A percentile compares a stretch with the other conserved stretches of the same genome.
Evolutionary conservation across 306 rosid genomes (phyloP).

Genomic region (Arachis hypogaea): DNA sequence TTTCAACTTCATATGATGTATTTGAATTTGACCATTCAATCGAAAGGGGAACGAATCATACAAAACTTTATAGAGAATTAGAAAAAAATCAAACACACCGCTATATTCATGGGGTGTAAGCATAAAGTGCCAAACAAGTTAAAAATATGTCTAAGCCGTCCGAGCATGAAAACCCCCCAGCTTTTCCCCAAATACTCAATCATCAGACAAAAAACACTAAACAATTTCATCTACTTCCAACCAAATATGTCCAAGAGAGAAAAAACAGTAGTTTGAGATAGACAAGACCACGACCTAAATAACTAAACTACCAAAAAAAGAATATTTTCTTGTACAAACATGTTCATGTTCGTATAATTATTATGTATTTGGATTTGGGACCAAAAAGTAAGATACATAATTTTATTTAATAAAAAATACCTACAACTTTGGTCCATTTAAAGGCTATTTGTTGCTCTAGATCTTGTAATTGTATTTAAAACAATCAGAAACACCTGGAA

Average conservation of each 20-base stretch:
- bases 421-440: not conserved
- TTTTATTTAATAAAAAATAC: not conserved
- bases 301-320: not conserved
- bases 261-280: conserved; percentile 15
- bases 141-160: conserved; percentile 30
- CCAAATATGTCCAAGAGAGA: conserved; percentile 14
- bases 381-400: too few species aligned
- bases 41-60: conserved; percentile 42
- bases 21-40: conserved; percentile 34
- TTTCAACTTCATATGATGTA: conserved; percentile 38
- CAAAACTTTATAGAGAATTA: not conserved
- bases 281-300: conserved; percentile 2
- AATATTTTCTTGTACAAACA: not conserved
- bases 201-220: conserved; percentile 16
- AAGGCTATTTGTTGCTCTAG: not conserved
- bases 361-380: not conserved
- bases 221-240: conserved; percentile 19
- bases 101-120: conserved; percentile 41
- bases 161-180: conserved; percentile 29
- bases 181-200: conserved; percentile 23
- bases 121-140: conserved; percentile 38
- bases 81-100: conserved; percentile 21
- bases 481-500: not conserved
- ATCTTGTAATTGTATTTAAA: not conserved
- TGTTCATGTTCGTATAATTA: too few species aligned